These are phyloP conservation scores for Starmera quercuum DNA, from an alignment of 805 yeast species.

Conservation along the genomic window DNA sequence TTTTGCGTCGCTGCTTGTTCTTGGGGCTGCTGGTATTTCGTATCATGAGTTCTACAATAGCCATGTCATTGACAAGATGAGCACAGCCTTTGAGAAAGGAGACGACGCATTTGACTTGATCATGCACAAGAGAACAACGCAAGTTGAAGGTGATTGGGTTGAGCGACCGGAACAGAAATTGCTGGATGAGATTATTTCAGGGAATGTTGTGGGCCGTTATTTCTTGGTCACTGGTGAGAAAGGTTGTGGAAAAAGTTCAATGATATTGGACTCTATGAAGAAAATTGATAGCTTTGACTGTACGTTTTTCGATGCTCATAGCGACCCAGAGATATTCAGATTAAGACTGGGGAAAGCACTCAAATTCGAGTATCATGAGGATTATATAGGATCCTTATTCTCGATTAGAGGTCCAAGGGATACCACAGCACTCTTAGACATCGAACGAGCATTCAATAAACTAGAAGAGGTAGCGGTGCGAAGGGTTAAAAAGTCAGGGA, in stretches of 20 bases:
- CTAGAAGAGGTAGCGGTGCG: conserved; percentile 63
- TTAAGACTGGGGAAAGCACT: conserved; percentile 70
- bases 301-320: conserved; percentile 71
- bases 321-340: conserved; percentile 78
- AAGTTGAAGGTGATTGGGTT: conserved; percentile 49
- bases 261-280: conserved; percentile 63
- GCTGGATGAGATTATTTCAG: conserved; percentile 58
- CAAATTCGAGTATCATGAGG: conserved; percentile 68
- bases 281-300: conserved; percentile 57
- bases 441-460: conserved; percentile 74
- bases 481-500: conserved; percentile 31
- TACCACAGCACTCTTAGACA: conserved; percentile 73
- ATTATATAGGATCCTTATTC: conserved; percentile 74
- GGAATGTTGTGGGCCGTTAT: conserved; percentile 60
- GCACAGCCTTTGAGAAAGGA: conserved; percentile 56
- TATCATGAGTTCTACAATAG: conserved; percentile 56
- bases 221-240: conserved; percentile 73
- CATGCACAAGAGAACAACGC: conserved; percentile 35
- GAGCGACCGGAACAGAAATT: conserved; percentile 59
- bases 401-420: conserved; percentile 81
- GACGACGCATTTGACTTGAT: conserved; percentile 58
- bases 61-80: conserved; percentile 59
- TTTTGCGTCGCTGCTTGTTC: conserved; percentile 55
- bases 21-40: conserved; percentile 64
- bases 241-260: conserved; percentile 79